These are phyloP conservation scores for Thuja plicata DNA, from an alignment of 83 land plant species.

Conservation along the genomic window DNA sequence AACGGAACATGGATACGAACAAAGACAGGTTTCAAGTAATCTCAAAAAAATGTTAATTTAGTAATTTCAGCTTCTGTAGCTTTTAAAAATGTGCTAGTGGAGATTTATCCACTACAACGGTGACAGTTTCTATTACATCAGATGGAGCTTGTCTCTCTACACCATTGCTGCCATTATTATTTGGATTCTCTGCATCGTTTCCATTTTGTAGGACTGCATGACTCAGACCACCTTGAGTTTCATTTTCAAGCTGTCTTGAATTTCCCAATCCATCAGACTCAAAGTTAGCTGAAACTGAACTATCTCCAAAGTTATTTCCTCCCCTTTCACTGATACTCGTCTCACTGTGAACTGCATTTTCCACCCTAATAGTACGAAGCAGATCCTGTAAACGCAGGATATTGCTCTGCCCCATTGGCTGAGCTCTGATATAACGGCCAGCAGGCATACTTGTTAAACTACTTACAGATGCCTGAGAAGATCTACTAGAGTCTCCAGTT, in stretches of 20 bases:
- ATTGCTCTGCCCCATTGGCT: conserved; percentile 61
- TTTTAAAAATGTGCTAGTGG: conserved; percentile 7
- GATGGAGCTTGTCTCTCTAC: conserved; percentile 9
- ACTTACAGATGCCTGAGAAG: conserved; percentile 34
- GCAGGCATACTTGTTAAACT: conserved; percentile 38
- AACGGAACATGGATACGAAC: not conserved
- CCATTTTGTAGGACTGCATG: not conserved
- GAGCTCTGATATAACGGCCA: conserved; percentile 35
- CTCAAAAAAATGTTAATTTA: not conserved
- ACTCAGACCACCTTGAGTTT: not conserved
- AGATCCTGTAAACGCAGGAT: conserved; percentile 62
- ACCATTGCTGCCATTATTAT: conserved; percentile 9
- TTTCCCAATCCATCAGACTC: conserved; percentile 4
- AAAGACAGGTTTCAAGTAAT: not conserved
- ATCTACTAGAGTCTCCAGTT: conserved; percentile 38
- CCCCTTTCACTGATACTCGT: conserved; percentile 8
- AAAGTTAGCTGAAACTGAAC: not conserved
- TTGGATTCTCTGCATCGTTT: not conserved
- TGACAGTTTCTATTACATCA: not conserved
- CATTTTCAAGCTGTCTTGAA: conserved; percentile 9
- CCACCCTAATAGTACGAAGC: conserved; percentile 60
- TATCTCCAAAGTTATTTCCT: not conserved
- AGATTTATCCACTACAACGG: conserved; percentile 13
- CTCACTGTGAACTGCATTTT: conserved; percentile 26
- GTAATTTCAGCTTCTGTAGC: not conserved